These are phyloP conservation scores for Fomitopsis schrenkii DNA, from an alignment of 1,284 basidiomycete genomes.

Conservation along the genomic window DNA sequence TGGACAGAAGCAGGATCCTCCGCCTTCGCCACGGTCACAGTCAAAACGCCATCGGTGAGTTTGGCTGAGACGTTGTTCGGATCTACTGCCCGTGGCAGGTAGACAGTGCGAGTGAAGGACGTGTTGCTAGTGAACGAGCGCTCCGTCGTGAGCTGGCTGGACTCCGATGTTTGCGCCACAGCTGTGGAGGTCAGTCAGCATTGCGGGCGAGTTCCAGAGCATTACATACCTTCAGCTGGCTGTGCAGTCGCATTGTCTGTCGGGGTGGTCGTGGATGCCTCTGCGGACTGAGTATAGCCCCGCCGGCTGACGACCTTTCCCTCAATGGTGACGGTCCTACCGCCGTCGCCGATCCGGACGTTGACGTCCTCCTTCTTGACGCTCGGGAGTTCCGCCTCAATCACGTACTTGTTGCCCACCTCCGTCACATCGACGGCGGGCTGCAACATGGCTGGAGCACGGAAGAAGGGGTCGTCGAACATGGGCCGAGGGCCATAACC, in stretches of 20 bases:
- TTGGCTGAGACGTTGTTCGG: slow-evolving; percentile 56
- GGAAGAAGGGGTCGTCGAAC: slow-evolving; percentile 51
- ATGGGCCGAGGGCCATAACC: slow-evolving; percentile 29
- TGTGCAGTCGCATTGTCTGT: slow-evolving; percentile 16
- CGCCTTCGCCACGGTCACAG: slow-evolving; percentile 54
- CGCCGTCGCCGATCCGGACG: slow-evolving; percentile 64
- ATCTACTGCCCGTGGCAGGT: slow-evolving; percentile 64
- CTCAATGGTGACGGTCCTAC: slow-evolving; percentile 67
- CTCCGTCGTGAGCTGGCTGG: slow-evolving; percentile 50
- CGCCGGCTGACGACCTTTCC: slow-evolving; percentile 46
- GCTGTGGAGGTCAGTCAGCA: slow-evolving; percentile 14
- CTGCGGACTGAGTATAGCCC: slow-evolving; percentile 5
- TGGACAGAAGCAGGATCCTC: slow-evolving; percentile 50
- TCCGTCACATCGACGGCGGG: slow-evolving; percentile 67
- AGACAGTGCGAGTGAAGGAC: slow-evolving; percentile 63
- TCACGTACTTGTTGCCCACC: slow-evolving; percentile 57
- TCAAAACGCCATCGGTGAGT: slow-evolving; percentile 66
- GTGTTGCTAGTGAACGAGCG: slow-evolving; percentile 51
- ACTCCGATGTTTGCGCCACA: slow-evolving; percentile 28
- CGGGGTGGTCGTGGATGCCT: background rate
- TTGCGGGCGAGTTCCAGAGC: background rate
- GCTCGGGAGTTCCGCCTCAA: slow-evolving; percentile 76
- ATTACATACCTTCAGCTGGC: slow-evolving; percentile 25
- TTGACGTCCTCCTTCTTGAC: slow-evolving; percentile 75
- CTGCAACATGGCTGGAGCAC: slow-evolving; percentile 29